phyloP scores from a whole-genome alignment of 371 early-diverging fungal genomes.

The Mucor mucedo region DNA sequence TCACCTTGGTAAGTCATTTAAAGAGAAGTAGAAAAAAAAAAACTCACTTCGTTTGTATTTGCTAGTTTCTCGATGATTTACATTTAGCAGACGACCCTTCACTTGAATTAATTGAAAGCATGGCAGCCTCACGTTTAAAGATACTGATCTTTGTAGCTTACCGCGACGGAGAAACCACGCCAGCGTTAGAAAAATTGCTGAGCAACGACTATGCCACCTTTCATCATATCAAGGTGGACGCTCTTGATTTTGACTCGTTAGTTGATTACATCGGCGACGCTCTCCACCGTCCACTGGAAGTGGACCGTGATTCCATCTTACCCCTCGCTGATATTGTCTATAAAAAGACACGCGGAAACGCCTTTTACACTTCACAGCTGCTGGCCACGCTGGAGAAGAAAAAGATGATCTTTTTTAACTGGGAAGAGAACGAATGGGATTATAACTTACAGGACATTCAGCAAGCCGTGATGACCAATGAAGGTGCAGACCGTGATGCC shows the following conservation, averaged over 20 bases:
- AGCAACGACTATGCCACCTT: constrained; percentile 34
- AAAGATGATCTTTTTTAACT: constrained; percentile 50
- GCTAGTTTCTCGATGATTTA: constrained; percentile 51
- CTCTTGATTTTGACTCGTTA: constrained; percentile 42
- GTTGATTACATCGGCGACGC: constrained; percentile 45
- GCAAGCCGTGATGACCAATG: constrained; percentile 24
- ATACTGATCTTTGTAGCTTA: constrained; percentile 42
- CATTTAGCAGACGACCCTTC: constrained; percentile 56
- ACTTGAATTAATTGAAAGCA: constrained; percentile 42
- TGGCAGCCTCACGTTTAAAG: constrained; percentile 37
- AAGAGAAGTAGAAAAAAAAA: background rate
- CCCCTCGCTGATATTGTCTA: constrained; percentile 44
- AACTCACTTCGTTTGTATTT: background rate
- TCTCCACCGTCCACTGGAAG: constrained; percentile 34
- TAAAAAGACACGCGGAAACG: constrained; percentile 47
- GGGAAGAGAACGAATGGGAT: constrained; percentile 54
- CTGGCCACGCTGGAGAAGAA: constrained; percentile 46
- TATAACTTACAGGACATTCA: constrained; percentile 44
- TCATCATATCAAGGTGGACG: constrained; percentile 33
- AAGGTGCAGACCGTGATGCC: constrained; percentile 22
- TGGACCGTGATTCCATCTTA: constrained; percentile 27
- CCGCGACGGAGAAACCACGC: constrained; percentile 42
- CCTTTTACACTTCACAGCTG: constrained; percentile 47
- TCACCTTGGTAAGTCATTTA: constrained; percentile 43
- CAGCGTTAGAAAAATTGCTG: constrained; percentile 25